Evolutionary conservation across 805 yeast genomes (phyloP).

Genomic region (Cephaloascus fragrans): DNA sequence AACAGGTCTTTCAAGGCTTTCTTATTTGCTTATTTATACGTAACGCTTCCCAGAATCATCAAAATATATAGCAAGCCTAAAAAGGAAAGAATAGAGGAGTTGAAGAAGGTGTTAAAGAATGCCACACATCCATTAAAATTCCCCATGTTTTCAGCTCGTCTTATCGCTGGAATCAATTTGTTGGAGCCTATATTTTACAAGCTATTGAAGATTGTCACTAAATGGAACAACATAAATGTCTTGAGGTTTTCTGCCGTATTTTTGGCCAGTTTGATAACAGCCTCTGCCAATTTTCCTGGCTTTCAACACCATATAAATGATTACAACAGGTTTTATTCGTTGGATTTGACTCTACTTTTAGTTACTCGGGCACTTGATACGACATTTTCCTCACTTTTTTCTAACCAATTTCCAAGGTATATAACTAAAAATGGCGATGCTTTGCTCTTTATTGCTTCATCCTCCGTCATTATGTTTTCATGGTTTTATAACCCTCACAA

Average conservation of each 20-base stretch:
- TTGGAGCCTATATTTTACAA: constrained; percentile 15
- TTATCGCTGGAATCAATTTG: constrained; percentile 20
- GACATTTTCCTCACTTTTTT: constrained; percentile 11
- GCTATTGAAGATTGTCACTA: constrained; percentile 2
- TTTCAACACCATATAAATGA: constrained; percentile 20
- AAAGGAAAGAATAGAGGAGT: constrained; percentile 7
- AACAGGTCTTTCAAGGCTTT: constrained; percentile 18
- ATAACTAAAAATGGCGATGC: constrained; percentile 15
- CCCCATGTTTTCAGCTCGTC: constrained; percentile 22
- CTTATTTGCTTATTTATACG: constrained; percentile 21
- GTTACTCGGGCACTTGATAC: constrained; percentile 27
- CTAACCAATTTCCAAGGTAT: constrained; percentile 3
- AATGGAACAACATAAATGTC: not conserved
- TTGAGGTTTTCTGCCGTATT: constrained; percentile 14
- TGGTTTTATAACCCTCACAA: constrained; percentile 28
- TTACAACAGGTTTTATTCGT: constrained; percentile 19
- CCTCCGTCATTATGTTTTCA: constrained; percentile 23
- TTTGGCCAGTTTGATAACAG: constrained; percentile 16
- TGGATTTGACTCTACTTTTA: constrained; percentile 25
- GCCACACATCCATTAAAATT: constrained; percentile 21
- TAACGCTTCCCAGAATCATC: constrained; percentile 20
- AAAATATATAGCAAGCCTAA: constrained; percentile 6
- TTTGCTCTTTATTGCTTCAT: constrained; percentile 16
- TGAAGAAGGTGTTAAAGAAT: constrained; percentile 9
- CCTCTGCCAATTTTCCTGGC: constrained; percentile 17